phyloP scores from a whole-genome alignment of 2,329 filamentous ascomycete species.

The Stylonectria norvegica region DNA sequence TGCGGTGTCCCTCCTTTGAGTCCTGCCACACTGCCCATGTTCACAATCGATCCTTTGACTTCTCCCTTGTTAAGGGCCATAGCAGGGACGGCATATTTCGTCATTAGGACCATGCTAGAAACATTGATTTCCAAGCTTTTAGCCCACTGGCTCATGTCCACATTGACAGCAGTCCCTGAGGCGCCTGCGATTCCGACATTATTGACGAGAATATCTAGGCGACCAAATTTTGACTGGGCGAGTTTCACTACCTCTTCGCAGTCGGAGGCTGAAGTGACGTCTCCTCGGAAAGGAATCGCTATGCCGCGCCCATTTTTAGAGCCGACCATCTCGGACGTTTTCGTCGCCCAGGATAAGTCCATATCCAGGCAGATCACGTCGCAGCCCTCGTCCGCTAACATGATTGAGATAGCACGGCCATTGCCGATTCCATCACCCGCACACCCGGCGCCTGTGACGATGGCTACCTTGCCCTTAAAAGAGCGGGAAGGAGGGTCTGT shows the following conservation, averaged over 20 bases:
- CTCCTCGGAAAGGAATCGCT: conserved; percentile 43
- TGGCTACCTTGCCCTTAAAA: conserved; percentile 40
- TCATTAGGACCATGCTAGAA: conserved; percentile 62
- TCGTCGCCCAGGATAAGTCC: conserved; percentile 45
- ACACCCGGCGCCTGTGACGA: conserved; percentile 59
- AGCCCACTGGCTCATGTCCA: conserved; percentile 58
- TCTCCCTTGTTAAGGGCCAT: conserved; percentile 54
- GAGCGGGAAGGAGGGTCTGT: too few species aligned
- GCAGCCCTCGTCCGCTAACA: conserved; percentile 57
- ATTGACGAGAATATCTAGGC: conserved; percentile 62
- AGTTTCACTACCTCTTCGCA: conserved; percentile 43
- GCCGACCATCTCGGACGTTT: conserved; percentile 52
- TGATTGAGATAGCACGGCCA: conserved; percentile 54
- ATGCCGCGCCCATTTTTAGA: conserved; percentile 35
- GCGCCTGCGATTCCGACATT: conserved; percentile 62
- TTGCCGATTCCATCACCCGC: conserved; percentile 58
- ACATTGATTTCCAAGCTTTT: conserved; percentile 60
- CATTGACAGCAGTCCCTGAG: conserved; percentile 55
- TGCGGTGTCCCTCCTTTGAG: conserved; percentile 44
- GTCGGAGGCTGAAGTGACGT: conserved; percentile 53
- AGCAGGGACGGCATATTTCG: conserved; percentile 56
- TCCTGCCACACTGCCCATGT: conserved; percentile 61
- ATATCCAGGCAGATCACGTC: conserved; percentile 57
- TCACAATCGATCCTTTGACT: conserved; percentile 52
- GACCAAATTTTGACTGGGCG: conserved; percentile 48